Conservation (phyloP, 306 rosid genomes). For the Quercus dentata region DNA sequence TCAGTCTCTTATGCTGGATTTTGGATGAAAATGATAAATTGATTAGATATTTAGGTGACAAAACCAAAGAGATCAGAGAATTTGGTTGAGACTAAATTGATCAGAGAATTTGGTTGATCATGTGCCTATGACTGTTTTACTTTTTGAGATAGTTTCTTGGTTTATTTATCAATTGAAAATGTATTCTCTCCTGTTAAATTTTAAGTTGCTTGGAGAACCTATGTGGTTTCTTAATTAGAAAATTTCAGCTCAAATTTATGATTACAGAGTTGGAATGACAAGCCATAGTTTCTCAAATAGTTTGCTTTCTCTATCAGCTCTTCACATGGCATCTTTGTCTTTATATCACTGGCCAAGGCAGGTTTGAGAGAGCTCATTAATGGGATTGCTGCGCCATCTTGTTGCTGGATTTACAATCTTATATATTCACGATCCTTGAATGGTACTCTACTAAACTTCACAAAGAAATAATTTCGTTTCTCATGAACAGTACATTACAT, state of each 20-base stretch:
- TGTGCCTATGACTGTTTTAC: neutral
- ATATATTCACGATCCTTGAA: too few relatives aligned
- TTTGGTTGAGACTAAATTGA: neutral
- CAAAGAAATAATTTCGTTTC: too few relatives aligned
- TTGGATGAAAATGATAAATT: conserved; percentile 10
- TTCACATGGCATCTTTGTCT: too few relatives aligned
- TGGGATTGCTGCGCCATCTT: too few relatives aligned
- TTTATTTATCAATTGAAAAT: neutral
- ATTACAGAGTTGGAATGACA: neutral
- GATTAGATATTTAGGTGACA: neutral
- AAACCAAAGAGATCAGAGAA: neutral
- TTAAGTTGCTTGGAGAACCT: neutral
- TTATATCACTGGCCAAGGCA: too few relatives aligned
- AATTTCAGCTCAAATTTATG: neutral
- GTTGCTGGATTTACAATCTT: too few relatives aligned
- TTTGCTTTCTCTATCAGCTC: too few relatives aligned
- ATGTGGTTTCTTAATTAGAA: neutral
- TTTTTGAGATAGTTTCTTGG: neutral
- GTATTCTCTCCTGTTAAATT: neutral
- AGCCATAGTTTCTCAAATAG: neutral
- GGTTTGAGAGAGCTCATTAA: too few relatives aligned
- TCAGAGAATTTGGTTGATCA: neutral
- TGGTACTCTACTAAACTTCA: too few relatives aligned
- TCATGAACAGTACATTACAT: too few relatives aligned
- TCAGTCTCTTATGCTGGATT: conserved; percentile 22